Evolutionary conservation across 2,329 filamentous ascomycete species (phyloP).

Genomic region (Fusarium nisikadoi): DNA sequence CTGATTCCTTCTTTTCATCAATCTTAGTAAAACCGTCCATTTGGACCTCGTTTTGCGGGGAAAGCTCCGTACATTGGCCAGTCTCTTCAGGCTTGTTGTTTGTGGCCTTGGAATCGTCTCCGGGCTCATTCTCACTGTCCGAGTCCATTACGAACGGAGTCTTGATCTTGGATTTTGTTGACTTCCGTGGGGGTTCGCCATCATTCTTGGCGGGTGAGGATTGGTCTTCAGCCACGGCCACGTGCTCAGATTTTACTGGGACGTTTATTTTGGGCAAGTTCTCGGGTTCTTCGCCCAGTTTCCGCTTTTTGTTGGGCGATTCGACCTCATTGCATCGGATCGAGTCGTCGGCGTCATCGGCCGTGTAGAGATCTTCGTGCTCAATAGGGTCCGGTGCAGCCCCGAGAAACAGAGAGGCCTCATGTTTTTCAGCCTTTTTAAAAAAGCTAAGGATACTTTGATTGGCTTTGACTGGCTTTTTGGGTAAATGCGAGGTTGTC

Average conservation of each 20-base stretch:
- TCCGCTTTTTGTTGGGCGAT: constrained; percentile 46
- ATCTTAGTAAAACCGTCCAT: constrained; percentile 40
- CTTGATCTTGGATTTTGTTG: constrained; percentile 42
- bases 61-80: constrained; percentile 39
- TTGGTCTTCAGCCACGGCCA: constrained; percentile 35
- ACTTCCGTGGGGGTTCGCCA: constrained; percentile 23
- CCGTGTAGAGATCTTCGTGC: constrained; percentile 44
- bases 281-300: constrained; percentile 41
- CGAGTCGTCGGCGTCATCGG: constrained; percentile 45
- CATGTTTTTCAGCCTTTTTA: constrained; percentile 71
- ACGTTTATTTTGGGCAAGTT: neutral
- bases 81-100: constrained; percentile 9
- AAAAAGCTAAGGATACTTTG: constrained; percentile 80
- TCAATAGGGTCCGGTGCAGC: constrained; percentile 31
- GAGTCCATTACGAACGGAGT: constrained; percentile 78
- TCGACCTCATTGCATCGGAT: constrained; percentile 50
- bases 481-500: constrained; percentile 41
- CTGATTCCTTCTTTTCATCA: constrained; percentile 27
- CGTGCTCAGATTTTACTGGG: constrained; percentile 11
- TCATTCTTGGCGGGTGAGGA: constrained; percentile 49
- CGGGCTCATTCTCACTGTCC: constrained; percentile 59
- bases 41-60: constrained; percentile 32
- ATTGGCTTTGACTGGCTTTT: constrained; percentile 60
- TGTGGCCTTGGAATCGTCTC: constrained; percentile 13
- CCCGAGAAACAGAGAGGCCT: constrained; percentile 68